phyloP scores from a whole-genome alignment of 2,329 filamentous ascomycete species.

The Colletotrichum sublineola region DNA sequence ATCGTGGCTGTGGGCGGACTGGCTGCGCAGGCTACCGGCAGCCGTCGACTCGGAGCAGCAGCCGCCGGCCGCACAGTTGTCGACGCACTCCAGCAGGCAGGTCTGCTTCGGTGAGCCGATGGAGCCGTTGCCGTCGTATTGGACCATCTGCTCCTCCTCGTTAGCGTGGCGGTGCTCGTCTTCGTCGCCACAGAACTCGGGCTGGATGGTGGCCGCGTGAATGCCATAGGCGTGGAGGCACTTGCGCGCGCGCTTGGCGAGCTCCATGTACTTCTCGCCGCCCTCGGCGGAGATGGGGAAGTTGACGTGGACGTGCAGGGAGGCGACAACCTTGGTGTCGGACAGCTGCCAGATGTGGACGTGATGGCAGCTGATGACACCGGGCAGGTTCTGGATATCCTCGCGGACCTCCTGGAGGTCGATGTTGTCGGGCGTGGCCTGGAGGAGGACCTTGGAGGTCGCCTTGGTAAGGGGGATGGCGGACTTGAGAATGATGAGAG shows the following conservation, averaged over 20 bases:
- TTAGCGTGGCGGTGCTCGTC: constrained; percentile 52
- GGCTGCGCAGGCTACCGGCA: constrained; percentile 50
- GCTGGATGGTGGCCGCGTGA: constrained; percentile 97
- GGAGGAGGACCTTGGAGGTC: constrained; percentile 88
- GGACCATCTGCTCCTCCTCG: constrained; percentile 48
- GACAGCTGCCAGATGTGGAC: constrained; percentile 98
- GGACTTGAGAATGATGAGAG: constrained; percentile 79
- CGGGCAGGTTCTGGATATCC: constrained; percentile 87
- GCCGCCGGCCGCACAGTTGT: constrained; percentile 60
- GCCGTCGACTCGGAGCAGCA: constrained; percentile 56
- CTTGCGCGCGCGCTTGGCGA: constrained; percentile 84
- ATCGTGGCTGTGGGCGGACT: constrained; percentile 47
- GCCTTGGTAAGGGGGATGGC: constrained; percentile 84
- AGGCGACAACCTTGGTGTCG: constrained; percentile 93
- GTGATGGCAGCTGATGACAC: constrained; percentile 92
- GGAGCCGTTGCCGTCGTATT: constrained; percentile 53
- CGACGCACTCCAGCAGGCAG: constrained; percentile 67
- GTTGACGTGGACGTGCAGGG: constrained; percentile 90
- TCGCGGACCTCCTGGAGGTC: constrained; percentile 90
- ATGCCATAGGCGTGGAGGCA: constrained; percentile 97
- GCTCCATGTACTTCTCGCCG: constrained; percentile 86
- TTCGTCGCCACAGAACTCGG: constrained; percentile 79
- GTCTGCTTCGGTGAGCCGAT: constrained; percentile 45
- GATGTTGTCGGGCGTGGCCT: constrained; percentile 92
- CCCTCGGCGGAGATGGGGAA: constrained; percentile 90